Base-by-base conservation (phyloP, 2,329 filamentous ascomycete species). In the Ophiosphaerella narmari region DNA sequence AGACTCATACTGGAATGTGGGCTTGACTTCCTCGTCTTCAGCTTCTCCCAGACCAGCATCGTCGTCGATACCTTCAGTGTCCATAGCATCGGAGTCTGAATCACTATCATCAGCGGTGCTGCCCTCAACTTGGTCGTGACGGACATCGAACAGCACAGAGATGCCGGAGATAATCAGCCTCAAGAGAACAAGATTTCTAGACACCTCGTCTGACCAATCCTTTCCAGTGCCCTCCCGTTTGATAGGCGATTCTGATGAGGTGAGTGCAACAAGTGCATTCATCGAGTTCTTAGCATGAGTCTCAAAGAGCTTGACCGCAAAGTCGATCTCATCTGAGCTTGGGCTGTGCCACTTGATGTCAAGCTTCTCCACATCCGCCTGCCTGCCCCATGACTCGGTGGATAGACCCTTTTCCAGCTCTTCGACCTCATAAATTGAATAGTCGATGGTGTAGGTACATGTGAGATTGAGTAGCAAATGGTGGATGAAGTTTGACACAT, bases 141-240 rank as follows among this genome's bases (percentile, higher is more conserved):
- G 72, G 5, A 91, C 86, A 66, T 97, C 91, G 68, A 99, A 97
- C 9, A 99, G 80, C 1, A 89, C 87, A 7, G 93, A 92, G 50
- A 96, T 86, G 45, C 94, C 94, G 3, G 93, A 95, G 23, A 96
- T 85, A 38, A 96, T 85, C n/a, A 99, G 81, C 26, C 93, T 83
- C 12, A 99, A 80, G 43, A 97, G 86, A 11, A 93, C 90, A 48
- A 99, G 81, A 59, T 96, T 91, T 47, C 94, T 82, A 2, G 91
- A 93, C 24, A 97, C 88, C 71, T 99, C 95, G 70, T 99, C 94
- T 0, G 93, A 97, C 94, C 94, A 99, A 65, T 97, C 93, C 74
- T 97, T 99, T 62, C 96, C 95, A 71, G 93, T 96, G 33, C 94
- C 94, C 60, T 92, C 93, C 48, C 93, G 85, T 72, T 91, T 95